phyloP scores from a whole-genome alignment of 306 rosid species.

The Trifolium pratense region DNA sequence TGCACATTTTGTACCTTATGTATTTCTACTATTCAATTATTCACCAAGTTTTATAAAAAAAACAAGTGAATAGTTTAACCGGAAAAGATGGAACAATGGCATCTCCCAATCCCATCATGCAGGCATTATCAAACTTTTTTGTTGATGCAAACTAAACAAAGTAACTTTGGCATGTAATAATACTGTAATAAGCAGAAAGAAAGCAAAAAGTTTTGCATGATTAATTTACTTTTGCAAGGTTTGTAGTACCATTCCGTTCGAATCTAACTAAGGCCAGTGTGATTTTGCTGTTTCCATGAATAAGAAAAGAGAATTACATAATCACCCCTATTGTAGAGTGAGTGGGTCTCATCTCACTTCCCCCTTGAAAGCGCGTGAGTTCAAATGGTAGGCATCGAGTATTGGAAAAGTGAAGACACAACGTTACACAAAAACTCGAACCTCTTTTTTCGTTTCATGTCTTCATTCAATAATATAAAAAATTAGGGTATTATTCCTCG shows the following conservation, averaged over 20 bases:
- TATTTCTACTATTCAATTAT: too few relatives aligned
- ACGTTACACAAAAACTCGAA: conserved; percentile 44
- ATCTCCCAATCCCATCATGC: not conserved
- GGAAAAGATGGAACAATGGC: conserved; percentile 6
- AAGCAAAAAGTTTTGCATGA: conserved; percentile 34
- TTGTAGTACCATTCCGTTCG: not conserved
- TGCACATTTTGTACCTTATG: too few relatives aligned
- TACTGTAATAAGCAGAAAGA: conserved; percentile 22
- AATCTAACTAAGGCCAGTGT: not conserved
- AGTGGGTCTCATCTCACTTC: not conserved
- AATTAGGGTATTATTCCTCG: too few relatives aligned
- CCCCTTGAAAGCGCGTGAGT: conserved; percentile 38
- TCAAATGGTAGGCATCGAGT: not conserved
- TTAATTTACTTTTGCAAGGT: conserved; percentile 33
- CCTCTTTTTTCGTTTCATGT: conserved; percentile 42
- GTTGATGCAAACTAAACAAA: conserved; percentile 22
- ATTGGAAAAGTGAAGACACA: conserved; percentile 43
- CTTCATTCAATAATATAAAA: too few relatives aligned
- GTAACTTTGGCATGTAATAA: conserved; percentile 19
- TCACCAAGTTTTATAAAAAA: too few relatives aligned
- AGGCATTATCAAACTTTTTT: not conserved
- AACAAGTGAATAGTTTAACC: not conserved
- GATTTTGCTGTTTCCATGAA: conserved; percentile 31
- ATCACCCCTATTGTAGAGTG: not conserved
- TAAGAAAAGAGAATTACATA: not conserved